Evolutionary conservation across 805 yeast species (phyloP).

Genomic region (Hanseniaspora lindneri): DNA sequence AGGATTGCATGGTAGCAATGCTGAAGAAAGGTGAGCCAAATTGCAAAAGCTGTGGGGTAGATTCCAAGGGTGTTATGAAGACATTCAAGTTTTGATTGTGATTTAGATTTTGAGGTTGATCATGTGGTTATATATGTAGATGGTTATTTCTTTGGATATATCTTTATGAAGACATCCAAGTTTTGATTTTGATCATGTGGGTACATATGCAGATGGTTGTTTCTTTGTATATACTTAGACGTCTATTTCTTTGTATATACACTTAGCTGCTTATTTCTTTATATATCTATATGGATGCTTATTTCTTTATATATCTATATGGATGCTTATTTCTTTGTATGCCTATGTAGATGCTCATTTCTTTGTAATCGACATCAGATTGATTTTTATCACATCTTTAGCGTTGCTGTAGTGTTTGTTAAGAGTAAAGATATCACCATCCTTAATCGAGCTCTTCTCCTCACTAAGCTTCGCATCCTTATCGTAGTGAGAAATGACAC

Average conservation of each 20-base stretch:
- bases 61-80: conserved; percentile 42
- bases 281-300: no score
- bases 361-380: conserved; percentile 41
- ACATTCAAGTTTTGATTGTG: conserved; percentile 31
- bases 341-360: conserved; percentile 33
- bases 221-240: no score
- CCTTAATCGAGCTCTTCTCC: conserved; percentile 48
- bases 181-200: conserved; percentile 30
- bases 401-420: conserved; percentile 61
- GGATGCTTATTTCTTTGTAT: no score
- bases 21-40: conserved; percentile 32
- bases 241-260: no score
- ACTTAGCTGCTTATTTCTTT: no score
- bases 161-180: conserved; percentile 19
- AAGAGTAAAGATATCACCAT: conserved; percentile 51
- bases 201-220: neutral
- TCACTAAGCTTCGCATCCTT: conserved; percentile 51
- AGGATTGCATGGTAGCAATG: conserved; percentile 42
- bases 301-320: no score
- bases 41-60: conserved; percentile 48
- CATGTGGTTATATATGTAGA: conserved; percentile 20
- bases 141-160: no score
- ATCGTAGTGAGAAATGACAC: conserved; percentile 59
- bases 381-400: conserved; percentile 55
- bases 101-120: conserved; percentile 30